Evolutionary conservation across 2,329 filamentous ascomycete genomes (phyloP), one percentile per base, ranked within the genome.

Genomic region (Lachnellula arida): DNA sequence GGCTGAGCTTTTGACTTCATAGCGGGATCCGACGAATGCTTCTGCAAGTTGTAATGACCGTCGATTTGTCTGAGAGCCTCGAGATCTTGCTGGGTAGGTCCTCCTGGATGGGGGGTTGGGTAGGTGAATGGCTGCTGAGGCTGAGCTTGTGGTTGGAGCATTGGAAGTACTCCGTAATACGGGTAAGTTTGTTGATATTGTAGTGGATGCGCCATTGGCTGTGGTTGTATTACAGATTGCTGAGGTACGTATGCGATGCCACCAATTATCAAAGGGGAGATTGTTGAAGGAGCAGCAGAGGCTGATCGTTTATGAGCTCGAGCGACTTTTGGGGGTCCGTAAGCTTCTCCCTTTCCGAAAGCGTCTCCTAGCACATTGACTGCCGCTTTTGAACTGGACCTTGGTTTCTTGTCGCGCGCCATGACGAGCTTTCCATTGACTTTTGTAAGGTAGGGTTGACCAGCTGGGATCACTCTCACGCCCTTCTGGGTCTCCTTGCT

Each of bases 381-480:
- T 6, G 54, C 9, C 9, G 8, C 56, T 7, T 56, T 25, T 2
- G 54, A 55, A 3, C 43, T 25, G 4, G 37, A 35, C 42, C 58
- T 65, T n/a, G 61, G 51, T 22, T 51, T 60, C 46, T 63, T 68
- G 6, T 60, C 49, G 19, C 65, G 63, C 22, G 63, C 67, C 63
- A 68, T 62, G 5, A 66, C 64, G 5, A 69, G 54, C 51, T 60
- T 64, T 17, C 67, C 67, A 35, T 66, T 66, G 28, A 65, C 44
- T 49, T 68, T 68, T 9, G 67, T 67, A 5, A 69, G 19, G 55
- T 69, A 69, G 9, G 64, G 60, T 17, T 19, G 35, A 8, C 63
- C 63, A 25, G 64, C 48, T 19, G 66, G 63, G 25, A 66, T 50
- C 7, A 62, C 48, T 6, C 50, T 17, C 17, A 40, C 49, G 28